Base-by-base conservation (phyloP, 345 rosid species). In the Linum tenue region DNA sequence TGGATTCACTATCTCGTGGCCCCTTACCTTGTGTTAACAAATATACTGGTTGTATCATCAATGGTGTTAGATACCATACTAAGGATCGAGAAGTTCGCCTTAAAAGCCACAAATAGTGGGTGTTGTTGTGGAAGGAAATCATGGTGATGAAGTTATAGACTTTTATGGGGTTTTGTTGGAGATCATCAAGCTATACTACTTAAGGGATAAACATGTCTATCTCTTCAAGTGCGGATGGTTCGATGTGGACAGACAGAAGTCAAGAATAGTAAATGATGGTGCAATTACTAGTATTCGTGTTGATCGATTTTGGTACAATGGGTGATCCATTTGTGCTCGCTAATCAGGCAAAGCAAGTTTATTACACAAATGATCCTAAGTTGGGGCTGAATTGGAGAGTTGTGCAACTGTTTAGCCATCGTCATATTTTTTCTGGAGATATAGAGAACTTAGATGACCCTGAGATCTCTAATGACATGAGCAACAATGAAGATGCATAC, bases 101-200 rank as follows among this genome's bases (percentile, higher is more conserved):
- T 38, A 17, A 0, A 10, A 56, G 37, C 17, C 39, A 65, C n/a
- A 65, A 65, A 65, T 39, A 65, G 22, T 56, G n/a, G 12, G 68
- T 12, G 1, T 16, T n/a, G 15, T 6, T 3, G 39, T 55, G 1
- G 9, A 17, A 3, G 39, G 61, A 17, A 9, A 35, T 17, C 22
- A 65, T 56, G 16, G 0, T 31, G 7, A 17, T 1, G 39, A 39
- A 5, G 16, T 12, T 2, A 65, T 39, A 4, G 16, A 65, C 1
- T 65, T 65, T 65, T 55, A 55, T 16, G 0, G 22, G 3, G 60
- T 55, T 0, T 9, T 55, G 17, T 10, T n/a, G 7, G 61, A 65
- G 3, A 22, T 65, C 1, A 39, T 55, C 5, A 3, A 37, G 16
- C 5, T 39, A 39, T 4, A 55, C 0, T 65, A 55, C 4, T 7